Percentiles rank a stretch among this genome's conserved stretches.
Evolutionary conservation across 177 flowering plant genomes (phyloP).

Genomic region (Vitis hybrid): DNA sequence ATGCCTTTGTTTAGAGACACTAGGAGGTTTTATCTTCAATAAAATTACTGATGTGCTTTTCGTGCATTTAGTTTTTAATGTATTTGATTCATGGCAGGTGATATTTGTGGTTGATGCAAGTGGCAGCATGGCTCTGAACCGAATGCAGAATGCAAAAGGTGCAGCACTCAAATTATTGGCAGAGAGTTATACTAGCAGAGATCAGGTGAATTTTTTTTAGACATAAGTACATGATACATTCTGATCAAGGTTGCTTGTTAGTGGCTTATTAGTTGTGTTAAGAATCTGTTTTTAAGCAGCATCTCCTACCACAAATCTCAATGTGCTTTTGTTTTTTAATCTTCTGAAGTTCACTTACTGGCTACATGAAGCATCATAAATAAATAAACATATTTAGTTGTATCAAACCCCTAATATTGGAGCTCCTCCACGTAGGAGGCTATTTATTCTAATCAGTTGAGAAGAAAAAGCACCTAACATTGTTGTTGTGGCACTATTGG

Average conservation of each 20-base stretch:
- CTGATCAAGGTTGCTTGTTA: not conserved
- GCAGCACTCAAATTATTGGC: constrained; percentile 93
- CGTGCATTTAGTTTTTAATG: constrained; percentile 14
- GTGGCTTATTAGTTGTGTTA: not conserved
- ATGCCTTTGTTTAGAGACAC: not conserved
- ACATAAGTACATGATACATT: not conserved
- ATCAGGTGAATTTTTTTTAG: constrained; percentile 62
- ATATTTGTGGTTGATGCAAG: constrained; percentile 99
- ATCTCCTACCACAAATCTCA: not conserved
- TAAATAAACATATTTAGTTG: not conserved
- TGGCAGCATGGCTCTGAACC: constrained; percentile 98
- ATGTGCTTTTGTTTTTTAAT: not conserved
- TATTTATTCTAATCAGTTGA: no score
- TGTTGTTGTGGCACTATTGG: no score
- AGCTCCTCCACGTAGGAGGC: no score
- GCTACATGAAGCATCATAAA: not conserved
- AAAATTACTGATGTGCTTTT: not conserved
- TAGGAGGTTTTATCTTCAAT: no score
- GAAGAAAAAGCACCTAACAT: no score
- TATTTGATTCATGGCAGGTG: constrained; percentile 53
- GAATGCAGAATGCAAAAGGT: constrained; percentile 99
- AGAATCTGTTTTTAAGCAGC: not conserved
- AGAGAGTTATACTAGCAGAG: constrained; percentile 97
- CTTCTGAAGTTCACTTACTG: no score
- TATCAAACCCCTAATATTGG: no score